Conservation (phyloP, 768 basidiomycete species). For the Suillus americanus region DNA sequence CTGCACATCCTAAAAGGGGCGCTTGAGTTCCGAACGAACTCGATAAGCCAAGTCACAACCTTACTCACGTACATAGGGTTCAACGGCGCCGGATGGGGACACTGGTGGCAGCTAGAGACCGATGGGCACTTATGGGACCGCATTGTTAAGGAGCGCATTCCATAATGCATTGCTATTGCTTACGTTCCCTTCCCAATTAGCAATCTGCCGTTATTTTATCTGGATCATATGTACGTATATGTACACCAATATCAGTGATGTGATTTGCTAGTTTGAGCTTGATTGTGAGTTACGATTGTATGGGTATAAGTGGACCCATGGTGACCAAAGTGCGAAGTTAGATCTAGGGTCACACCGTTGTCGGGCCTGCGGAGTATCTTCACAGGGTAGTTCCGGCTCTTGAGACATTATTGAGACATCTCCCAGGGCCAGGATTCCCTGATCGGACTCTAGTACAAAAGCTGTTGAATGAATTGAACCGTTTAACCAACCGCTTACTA, state of each 20-base stretch:
- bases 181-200: background rate
- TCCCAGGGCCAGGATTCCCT: background rate
- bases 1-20: constrained; percentile 25
- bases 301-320: constrained; percentile 1
- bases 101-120: background rate
- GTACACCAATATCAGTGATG: background rate
- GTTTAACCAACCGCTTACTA: background rate
- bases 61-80: constrained; percentile 6
- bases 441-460: background rate
- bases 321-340: background rate
- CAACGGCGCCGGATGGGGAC: constrained; percentile 2
- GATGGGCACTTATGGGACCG: background rate
- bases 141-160: background rate
- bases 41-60: constrained; percentile 15
- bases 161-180: background rate
- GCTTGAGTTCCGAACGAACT: constrained; percentile 30
- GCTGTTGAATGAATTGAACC: background rate
- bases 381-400: background rate
- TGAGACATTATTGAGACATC: background rate
- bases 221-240: constrained; percentile 2
- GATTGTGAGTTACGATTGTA: constrained; percentile 1
- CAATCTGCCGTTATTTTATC: background rate
- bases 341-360: constrained; percentile 1
- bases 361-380: background rate
- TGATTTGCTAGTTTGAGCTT: constrained; percentile 1